A percentile compares a stretch with the other conserved stretches of the same genome.
Conservation (phyloP, 345 rosid genomes). For the Sonneratia alba region DNA sequence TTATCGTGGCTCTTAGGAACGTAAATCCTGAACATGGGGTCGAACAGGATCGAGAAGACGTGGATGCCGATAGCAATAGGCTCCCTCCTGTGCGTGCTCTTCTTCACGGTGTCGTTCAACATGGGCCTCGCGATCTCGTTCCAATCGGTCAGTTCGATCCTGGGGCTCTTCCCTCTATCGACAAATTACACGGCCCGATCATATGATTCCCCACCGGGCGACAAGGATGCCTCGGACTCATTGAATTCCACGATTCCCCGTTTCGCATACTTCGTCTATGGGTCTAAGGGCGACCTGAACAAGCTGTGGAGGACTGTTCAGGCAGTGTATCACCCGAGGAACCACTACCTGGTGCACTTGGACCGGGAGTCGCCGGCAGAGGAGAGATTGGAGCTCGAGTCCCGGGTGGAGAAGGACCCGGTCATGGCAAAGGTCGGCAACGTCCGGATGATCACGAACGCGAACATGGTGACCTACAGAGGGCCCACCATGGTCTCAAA, state of each 20-base stretch:
- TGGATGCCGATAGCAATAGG: conserved; percentile 76
- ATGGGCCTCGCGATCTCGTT: conserved; percentile 67
- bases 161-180: conserved; percentile 49
- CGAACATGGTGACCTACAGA: conserved; percentile 82
- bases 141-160: conserved; percentile 48
- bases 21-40: conserved; percentile 44
- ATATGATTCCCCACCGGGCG: conserved; percentile 35
- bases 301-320: conserved; percentile 90
- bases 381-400: conserved; percentile 63
- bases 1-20: neutral
- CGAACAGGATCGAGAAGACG: conserved; percentile 68
- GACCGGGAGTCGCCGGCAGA: conserved; percentile 71
- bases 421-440: conserved; percentile 56
- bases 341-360: conserved; percentile 72
- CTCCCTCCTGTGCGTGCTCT: conserved; percentile 61
- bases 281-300: conserved; percentile 73
- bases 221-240: conserved; percentile 26
- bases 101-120: conserved; percentile 67
- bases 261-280: conserved; percentile 74
- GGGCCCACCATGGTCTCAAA: conserved; percentile 95
- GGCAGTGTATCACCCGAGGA: conserved; percentile 69
- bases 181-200: conserved; percentile 26
- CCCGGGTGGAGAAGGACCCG: conserved; percentile 53
- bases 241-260: conserved; percentile 39
- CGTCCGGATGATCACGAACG: conserved; percentile 62